These are phyloP conservation scores for Babesia sp. DNA, from an alignment of 169 alveolate genomes.

Conservation along the genomic window DNA sequence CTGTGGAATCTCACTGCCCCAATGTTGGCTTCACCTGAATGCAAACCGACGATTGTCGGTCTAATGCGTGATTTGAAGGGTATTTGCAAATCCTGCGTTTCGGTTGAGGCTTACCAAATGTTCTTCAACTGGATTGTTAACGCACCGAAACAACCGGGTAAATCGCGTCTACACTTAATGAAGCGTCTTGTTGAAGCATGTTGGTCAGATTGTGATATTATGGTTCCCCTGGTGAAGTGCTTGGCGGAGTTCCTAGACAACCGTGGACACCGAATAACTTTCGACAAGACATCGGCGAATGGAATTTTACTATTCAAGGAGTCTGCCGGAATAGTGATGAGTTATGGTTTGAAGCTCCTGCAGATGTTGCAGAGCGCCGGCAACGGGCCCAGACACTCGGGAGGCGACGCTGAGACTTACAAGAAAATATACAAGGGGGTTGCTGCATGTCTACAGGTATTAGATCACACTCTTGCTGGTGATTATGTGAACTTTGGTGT, in stretches of 20 bases:
- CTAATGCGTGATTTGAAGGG: conserved; percentile 89
- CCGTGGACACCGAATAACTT: conserved; percentile 87
- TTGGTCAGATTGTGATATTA: conserved; percentile 89
- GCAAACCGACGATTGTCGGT: conserved; percentile 83
- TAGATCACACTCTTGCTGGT: conserved; percentile 89
- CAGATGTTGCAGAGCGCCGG: conserved; percentile 30
- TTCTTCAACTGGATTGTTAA: conserved; percentile 88
- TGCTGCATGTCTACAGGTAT: conserved; percentile 84
- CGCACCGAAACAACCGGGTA: conserved; percentile 81
- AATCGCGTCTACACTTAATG: conserved; percentile 78
- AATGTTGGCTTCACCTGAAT: conserved; percentile 62
- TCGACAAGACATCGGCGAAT: conserved; percentile 89
- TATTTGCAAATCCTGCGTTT: conserved; percentile 78
- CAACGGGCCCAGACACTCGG: background rate
- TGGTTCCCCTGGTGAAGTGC: conserved; percentile 88
- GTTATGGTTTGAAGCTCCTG: conserved; percentile 69
- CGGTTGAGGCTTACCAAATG: conserved; percentile 83
- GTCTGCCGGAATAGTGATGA: conserved; percentile 81
- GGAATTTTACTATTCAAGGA: conserved; percentile 90
- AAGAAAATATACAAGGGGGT: conserved; percentile 89
- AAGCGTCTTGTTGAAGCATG: conserved; percentile 85
- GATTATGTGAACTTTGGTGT: conserved; percentile 90
- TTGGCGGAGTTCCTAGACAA: conserved; percentile 84
- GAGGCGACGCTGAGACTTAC: conserved; percentile 71
- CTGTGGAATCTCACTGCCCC: conserved; percentile 30